Evolutionary conservation across 1,139 yeast species (phyloP), one percentile per base, ranked within the genome.

Genomic region (Meyerozyma carpophila): DNA sequence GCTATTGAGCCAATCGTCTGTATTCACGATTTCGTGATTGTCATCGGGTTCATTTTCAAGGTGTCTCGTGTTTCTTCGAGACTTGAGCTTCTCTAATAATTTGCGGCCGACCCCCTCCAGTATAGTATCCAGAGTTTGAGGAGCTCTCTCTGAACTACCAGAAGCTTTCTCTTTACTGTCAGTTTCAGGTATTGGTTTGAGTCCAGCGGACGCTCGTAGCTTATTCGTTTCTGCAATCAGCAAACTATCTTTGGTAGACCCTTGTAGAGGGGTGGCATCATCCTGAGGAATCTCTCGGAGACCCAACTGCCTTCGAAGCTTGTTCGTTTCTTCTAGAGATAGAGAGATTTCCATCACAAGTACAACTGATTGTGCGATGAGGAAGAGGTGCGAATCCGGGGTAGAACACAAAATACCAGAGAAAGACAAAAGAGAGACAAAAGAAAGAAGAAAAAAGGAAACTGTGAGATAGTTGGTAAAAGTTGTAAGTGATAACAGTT

Each of bases 251-350:
- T 16, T 13, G 3, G 14, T 11, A 27, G 29, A 10, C 39, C 18
- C 18, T 32, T 32, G 36, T 16, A 32, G 25, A 29, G 20, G 16
- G 10, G 26, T 34, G 8, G 32, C 32, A 7, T 32, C 4, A n/a
- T n/a, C 31, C 26, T 5, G 7, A 16, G 67, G 67, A 10, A 78
- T 73, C 3, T 75, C 77, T 36, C 68, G 67, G 28, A 79, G 59
- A 0, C 84, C 84, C 16, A 79, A 48, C 29, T 76, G 66, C 6
- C 59, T 47, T 38, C 86, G 63, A 4, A 79, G 62, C 49, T 59
- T 66, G 53, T 79, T 79, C 0, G 84, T 79, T 51, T 79, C 84
- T 46, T 73, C 79, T 5, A 77, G 45, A 0, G 80, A 71, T 8
- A 76, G 61, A 9, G 37, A 34, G 8, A 34, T 34, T 13, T 34